Evolutionary conservation across 306 rosid genomes (phyloP), one percentile per base, ranked within the genome.

Genomic region (Cyclanthera cordifolia): DNA sequence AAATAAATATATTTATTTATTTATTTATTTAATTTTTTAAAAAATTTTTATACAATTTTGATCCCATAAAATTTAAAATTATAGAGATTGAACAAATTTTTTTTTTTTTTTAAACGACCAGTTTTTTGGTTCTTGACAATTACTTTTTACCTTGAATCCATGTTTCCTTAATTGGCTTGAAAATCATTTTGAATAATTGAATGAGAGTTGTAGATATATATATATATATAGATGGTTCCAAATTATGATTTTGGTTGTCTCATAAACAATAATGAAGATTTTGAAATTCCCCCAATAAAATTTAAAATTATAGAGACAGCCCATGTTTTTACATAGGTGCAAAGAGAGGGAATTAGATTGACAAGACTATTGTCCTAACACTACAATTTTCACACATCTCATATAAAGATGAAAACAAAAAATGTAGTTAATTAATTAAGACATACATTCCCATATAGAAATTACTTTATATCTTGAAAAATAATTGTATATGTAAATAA

Each of bases 301-400:
- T 9, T 39, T 39, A 61, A 48, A 61, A 41, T 39, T 39, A 4
- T 37, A 39, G 50, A 39, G 69, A 61, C 69, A 61, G 28, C 69
- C 69, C 69, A 61, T 61, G 69, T 61, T 61, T 61, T 61, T 37
- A 61, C 17, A 61, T 20, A 23, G 69, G 20, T 61, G 30, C 69
- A 61, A 37, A 41, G 27, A 17, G 41, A 60, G 48, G 27, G n/a
- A 60, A 60, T 60, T 23, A 37, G n/a, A 61, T 20, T 61, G 50
- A 61, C 69, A 61, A 61, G 69, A 61, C 69, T 27, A 61, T 37
- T 61, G 69, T 61, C 69, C 69, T 61, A 59, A 59, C 67, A 61
- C 69, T 5, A 39, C 5, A 27, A 27, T 3, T 39, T 37, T 5
- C 48, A 30, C 68, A 19, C 21, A 39, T 41, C 50, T 39, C 11